Evolutionary conservation across 2,329 filamentous ascomycete genomes (phyloP).

Genomic region (Neofusicoccum parvum): DNA sequence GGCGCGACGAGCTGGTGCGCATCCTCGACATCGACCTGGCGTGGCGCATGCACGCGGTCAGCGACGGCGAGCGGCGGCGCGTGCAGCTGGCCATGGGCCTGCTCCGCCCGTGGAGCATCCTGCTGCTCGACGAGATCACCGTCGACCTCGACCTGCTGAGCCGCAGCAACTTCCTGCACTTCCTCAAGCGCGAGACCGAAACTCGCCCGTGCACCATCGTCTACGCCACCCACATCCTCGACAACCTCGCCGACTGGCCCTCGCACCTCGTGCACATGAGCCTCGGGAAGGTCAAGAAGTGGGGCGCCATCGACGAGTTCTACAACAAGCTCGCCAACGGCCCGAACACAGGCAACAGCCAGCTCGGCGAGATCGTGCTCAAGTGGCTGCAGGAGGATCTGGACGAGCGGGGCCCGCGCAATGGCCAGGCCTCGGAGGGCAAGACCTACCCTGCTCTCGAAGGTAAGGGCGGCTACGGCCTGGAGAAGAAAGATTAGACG

Average conservation of each 20-base stretch:
- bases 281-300: slow-evolving; percentile 83
- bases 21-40: slow-evolving; percentile 89
- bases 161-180: slow-evolving; percentile 80
- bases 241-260: slow-evolving; percentile 93
- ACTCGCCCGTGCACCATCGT: slow-evolving; percentile 83
- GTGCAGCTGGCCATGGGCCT: slow-evolving; percentile 97
- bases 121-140: slow-evolving; percentile 94
- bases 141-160: slow-evolving; percentile 91
- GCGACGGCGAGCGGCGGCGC: slow-evolving; percentile 84
- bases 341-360: slow-evolving; percentile 69
- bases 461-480: slow-evolving; percentile 66
- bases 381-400: slow-evolving; percentile 84
- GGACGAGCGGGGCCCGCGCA: slow-evolving; percentile 75
- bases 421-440: slow-evolving; percentile 61
- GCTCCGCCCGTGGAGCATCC: slow-evolving; percentile 84
- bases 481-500: slow-evolving; percentile 14
- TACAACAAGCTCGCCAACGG: slow-evolving; percentile 50
- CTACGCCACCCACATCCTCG: slow-evolving; percentile 95
- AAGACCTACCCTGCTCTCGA: slow-evolving; percentile 63
- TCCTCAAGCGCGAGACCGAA: slow-evolving; percentile 86
- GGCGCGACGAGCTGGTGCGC: slow-evolving; percentile 80
- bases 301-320: slow-evolving; percentile 74
- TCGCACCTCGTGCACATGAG: slow-evolving; percentile 97
- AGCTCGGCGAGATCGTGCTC: slow-evolving; percentile 83
- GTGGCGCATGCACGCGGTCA: slow-evolving; percentile 97